Percentiles rank a stretch among this genome's conserved stretches.
Conservation (phyloP, 140 eudicot genomes). For the Bidens hawaiensis region DNA sequence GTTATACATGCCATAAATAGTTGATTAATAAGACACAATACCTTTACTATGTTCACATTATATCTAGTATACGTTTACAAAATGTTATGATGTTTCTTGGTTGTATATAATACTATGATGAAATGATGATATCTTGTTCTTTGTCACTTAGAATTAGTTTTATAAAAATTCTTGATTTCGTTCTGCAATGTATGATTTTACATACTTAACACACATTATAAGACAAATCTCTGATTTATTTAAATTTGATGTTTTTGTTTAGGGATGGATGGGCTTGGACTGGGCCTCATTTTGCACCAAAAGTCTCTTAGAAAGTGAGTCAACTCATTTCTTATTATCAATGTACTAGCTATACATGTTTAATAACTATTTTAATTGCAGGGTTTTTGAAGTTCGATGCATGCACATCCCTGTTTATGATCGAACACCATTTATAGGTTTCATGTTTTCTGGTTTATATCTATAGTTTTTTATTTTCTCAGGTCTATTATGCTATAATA, state of each 20-base stretch:
- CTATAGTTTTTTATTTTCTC: not conserved
- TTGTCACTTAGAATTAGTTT: not conserved
- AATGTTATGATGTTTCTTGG: too few relatives aligned
- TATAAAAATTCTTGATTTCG: constrained; percentile 1
- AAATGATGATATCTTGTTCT: constrained; percentile 4
- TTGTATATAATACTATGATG: too few relatives aligned
- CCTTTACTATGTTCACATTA: too few relatives aligned
- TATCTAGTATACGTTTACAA: too few relatives aligned
- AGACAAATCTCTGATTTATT: constrained; percentile 5
- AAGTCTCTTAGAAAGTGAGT: constrained; percentile 86
- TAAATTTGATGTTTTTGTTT: constrained; percentile 13
- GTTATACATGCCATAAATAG: not conserved
- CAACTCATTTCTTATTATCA: not conserved
- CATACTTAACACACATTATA: not conserved
- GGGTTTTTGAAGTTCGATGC: constrained; percentile 88
- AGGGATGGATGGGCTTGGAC: constrained; percentile 95
- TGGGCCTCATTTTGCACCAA: constrained; percentile 87
- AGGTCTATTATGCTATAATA: not conserved
- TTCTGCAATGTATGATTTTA: not conserved
- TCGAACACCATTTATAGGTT: constrained; percentile 91
- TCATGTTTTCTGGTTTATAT: constrained; percentile 16
- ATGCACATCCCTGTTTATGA: constrained; percentile 85
- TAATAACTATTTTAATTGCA: constrained; percentile 35
- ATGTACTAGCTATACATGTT: constrained; percentile 14
- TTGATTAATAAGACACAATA: too few relatives aligned